Conservation (phyloP, 768 basidiomycete species). For the Russula virescens region DNA sequence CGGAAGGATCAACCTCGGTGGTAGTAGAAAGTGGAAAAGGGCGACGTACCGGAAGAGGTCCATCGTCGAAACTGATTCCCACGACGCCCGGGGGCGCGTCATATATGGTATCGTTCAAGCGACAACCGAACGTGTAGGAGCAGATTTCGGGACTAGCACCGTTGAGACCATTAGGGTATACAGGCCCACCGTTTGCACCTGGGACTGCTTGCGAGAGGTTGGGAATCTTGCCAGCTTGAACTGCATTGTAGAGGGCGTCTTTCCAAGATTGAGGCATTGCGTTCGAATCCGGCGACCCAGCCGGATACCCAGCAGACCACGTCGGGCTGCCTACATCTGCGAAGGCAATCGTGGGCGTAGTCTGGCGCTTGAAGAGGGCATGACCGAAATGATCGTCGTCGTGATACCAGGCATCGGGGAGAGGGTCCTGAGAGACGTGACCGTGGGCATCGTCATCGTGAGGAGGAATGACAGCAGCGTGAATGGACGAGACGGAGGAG, state of each 20-base stretch:
- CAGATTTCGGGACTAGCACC: conserved; percentile 32
- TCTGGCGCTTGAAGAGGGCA: conserved; percentile 28
- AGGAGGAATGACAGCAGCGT: conserved; percentile 14
- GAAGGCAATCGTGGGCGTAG: not conserved
- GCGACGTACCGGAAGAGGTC: conserved; percentile 29
- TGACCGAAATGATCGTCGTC: conserved; percentile 25
- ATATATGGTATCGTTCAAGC: conserved; percentile 31
- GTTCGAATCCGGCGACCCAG: conserved; percentile 28
- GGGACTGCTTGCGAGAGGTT: conserved; percentile 29
- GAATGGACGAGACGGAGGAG: not conserved
- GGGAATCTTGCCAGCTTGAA: conserved; percentile 36
- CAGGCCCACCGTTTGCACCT: conserved; percentile 17
- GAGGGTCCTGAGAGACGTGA: conserved; percentile 6
- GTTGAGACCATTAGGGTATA: conserved; percentile 19
- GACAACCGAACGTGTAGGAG: conserved; percentile 32
- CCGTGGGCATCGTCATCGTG: not conserved
- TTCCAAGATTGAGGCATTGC: conserved; percentile 38
- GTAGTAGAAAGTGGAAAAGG: not conserved
- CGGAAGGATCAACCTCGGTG: not conserved
- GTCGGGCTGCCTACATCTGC: conserved; percentile 27
- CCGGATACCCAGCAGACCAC: conserved; percentile 34
- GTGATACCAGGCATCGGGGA: conserved; percentile 29
- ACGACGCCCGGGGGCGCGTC: conserved; percentile 39
- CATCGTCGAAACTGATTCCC: conserved; percentile 35
- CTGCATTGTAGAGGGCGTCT: conserved; percentile 34